A percentile compares a stretch with the other conserved stretches of the same genome.
phyloP scores from a whole-genome alignment of 225 moss, liverwort and hornwort species.

The Antitrichia curtipendula region DNA sequence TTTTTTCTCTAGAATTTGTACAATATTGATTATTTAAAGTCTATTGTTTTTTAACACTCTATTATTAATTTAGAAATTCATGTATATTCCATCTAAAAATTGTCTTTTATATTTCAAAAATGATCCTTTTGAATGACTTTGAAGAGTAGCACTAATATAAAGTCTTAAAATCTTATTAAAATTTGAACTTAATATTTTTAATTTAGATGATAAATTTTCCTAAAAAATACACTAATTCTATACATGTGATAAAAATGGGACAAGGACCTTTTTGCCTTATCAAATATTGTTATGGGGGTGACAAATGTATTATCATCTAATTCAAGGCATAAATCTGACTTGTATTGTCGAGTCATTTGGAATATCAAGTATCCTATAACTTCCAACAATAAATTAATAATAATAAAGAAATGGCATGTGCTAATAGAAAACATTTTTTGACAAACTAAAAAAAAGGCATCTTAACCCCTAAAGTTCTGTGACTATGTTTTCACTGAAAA shows the following conservation, averaged over 20 bases:
- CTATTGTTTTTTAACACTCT: too few relatives aligned
- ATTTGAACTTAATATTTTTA: background rate
- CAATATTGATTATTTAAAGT: too few relatives aligned
- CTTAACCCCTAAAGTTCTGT: too few relatives aligned
- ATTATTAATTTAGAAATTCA: background rate
- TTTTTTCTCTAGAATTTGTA: background rate
- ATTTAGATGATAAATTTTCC: background rate
- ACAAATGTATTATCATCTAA: background rate
- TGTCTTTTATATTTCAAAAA: too few relatives aligned
- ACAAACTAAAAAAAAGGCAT: background rate
- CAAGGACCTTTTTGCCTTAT: background rate
- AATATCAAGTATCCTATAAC: rapidly evolving
- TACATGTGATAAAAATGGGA: too few relatives aligned
- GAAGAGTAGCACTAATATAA: too few relatives aligned
- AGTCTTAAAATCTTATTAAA: too few relatives aligned
- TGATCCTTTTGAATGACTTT: too few relatives aligned
- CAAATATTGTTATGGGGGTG: background rate
- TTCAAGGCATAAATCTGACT: background rate
- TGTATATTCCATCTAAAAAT: background rate
- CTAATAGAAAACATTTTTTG: background rate
- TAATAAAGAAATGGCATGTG: background rate
- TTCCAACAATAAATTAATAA: background rate
- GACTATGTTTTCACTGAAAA: too few relatives aligned
- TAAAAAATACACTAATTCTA: rapidly evolving
- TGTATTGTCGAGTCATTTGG: background rate